Evolutionary conservation across 306 rosid species (phyloP).

Genomic region (cucumber (Cucumis sativus)): Cucumber_9930_V3 NC_026659.2:31565501-31566000

Average conservation of each 20-base stretch:
- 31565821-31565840: too few relatives aligned
- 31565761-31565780: neutral
- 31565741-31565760: neutral
- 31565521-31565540: neutral
- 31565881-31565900: neutral
- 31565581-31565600: slow-evolving; percentile 14
- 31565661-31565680: neutral
- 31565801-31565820: too few relatives aligned
- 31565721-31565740: neutral
- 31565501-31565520: neutral
- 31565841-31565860: too few relatives aligned
- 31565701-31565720: neutral
- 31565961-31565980: neutral
- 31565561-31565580: slow-evolving; percentile 2
- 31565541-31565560: neutral
- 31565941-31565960: neutral
- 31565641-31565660: neutral
- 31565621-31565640: neutral
- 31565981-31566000: neutral
- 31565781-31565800: neutral
- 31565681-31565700: neutral
- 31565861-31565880: neutral
- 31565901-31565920: too few relatives aligned
- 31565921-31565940: too few relatives aligned
- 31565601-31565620: neutral